A percentile compares a stretch with the other conserved stretches of the same genome.
phyloP scores from a whole-genome alignment of 83 land plant genomes.

The Isoetes engelmannii region DNA sequence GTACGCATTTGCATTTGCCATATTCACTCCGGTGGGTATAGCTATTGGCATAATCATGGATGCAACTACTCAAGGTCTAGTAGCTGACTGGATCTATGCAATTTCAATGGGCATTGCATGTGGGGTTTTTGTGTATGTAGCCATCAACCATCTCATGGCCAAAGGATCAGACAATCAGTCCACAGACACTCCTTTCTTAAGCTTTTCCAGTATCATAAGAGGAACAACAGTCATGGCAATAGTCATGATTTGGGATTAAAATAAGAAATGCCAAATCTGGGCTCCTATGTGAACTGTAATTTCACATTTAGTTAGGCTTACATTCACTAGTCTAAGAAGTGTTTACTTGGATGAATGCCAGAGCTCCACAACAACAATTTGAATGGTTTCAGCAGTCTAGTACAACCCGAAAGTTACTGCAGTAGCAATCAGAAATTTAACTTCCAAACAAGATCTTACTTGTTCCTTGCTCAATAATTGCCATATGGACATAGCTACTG shows the following conservation, averaged over 20 bases:
- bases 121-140: slow-evolving; percentile 71
- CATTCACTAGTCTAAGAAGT: too few relatives aligned
- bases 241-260: slow-evolving; percentile 81
- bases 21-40: slow-evolving; percentile 68
- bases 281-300: too few relatives aligned
- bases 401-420: too few relatives aligned
- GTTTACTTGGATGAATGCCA: too few relatives aligned
- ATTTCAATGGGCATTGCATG: slow-evolving; percentile 76
- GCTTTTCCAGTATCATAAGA: slow-evolving; percentile 43
- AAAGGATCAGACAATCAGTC: slow-evolving; percentile 46
- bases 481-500: too few relatives aligned
- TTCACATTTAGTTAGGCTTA: too few relatives aligned
- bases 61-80: slow-evolving; percentile 53
- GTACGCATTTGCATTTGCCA: slow-evolving; percentile 75
- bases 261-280: neutral
- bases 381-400: too few relatives aligned
- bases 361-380: too few relatives aligned
- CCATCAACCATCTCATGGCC: slow-evolving; percentile 64
- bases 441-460: too few relatives aligned
- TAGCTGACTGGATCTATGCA: slow-evolving; percentile 82
- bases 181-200: slow-evolving; percentile 39
- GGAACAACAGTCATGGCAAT: slow-evolving; percentile 69
- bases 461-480: too few relatives aligned
- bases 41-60: slow-evolving; percentile 76
- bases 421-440: too few relatives aligned